phyloP scores from a whole-genome alignment of 257 asterid species.

The Ilex aquifolium region DNA sequence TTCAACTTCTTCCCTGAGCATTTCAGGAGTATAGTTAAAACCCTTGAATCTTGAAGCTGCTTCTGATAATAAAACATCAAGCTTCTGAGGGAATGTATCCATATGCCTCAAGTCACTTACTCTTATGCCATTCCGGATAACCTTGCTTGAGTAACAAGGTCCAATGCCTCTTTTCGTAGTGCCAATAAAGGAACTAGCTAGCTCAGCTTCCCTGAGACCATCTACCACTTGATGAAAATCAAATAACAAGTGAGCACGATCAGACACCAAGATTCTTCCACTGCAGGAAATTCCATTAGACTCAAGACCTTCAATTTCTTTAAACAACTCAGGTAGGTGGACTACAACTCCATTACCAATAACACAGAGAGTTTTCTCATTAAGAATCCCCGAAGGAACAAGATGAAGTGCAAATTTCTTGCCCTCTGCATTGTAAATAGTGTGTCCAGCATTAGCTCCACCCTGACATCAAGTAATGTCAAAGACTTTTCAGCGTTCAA shows the following conservation, averaged over 20 bases:
- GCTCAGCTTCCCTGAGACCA: constrained; percentile 88
- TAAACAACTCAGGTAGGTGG: constrained; percentile 78
- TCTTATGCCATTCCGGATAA: constrained; percentile 82
- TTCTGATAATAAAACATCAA: constrained; percentile 72
- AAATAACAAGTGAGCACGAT: constrained; percentile 86
- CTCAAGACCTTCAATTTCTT: constrained; percentile 84
- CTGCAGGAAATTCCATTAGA: constrained; percentile 74
- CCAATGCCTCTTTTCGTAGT: constrained; percentile 98
- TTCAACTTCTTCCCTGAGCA: constrained; percentile 88
- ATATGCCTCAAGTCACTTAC: constrained; percentile 91
- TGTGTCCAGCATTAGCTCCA: constrained; percentile 99
- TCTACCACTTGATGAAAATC: constrained; percentile 90
- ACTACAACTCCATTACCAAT: constrained; percentile 95
- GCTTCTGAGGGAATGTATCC: constrained; percentile 93
- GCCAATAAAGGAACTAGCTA: constrained; percentile 86
- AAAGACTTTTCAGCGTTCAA: constrained; percentile 12
- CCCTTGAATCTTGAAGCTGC: constrained; percentile 80
- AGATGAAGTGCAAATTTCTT: constrained; percentile 94
- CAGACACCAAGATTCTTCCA: constrained; percentile 88
- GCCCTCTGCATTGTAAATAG: constrained; percentile 92
- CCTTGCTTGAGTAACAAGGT: constrained; percentile 95
- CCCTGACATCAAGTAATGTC: constrained; percentile 46
- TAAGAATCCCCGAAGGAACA: constrained; percentile 91
- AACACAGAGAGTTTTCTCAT: constrained; percentile 31
- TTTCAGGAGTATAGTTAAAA: constrained; percentile 66